Conservation (phyloP, 2,329 filamentous ascomycete species). For the Botrytis paeoniae region DNA sequence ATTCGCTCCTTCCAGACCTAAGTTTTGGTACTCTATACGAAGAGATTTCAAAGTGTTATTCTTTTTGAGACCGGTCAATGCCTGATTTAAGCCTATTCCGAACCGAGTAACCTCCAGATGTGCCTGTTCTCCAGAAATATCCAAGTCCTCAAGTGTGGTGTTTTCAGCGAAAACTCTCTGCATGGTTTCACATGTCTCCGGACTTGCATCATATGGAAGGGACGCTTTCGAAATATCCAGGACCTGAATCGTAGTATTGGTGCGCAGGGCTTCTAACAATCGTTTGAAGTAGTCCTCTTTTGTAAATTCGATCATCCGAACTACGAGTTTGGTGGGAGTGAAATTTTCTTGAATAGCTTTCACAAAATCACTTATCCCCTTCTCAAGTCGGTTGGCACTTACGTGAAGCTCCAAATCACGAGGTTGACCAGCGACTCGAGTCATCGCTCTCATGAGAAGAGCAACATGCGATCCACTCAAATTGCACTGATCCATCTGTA, state of each 20-base stretch:
- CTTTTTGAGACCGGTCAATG: constrained; percentile 60
- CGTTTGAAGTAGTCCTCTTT: constrained; percentile 51
- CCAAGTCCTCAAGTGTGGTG: constrained; percentile 60
- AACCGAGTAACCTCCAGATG: constrained; percentile 68
- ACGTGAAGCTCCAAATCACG: constrained; percentile 64
- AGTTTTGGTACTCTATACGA: constrained; percentile 64
- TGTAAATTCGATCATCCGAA: constrained; percentile 62
- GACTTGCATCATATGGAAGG: constrained; percentile 64
- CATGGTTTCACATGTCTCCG: constrained; percentile 63
- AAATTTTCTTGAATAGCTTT: constrained; percentile 50
- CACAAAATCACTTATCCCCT: constrained; percentile 50
- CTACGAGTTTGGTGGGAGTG: constrained; percentile 61
- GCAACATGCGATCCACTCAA: constrained; percentile 64
- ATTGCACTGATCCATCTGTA: constrained; percentile 66
- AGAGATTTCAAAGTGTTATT: constrained; percentile 61
- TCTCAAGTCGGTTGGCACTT: constrained; percentile 52
- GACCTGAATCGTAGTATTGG: constrained; percentile 60
- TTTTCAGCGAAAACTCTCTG: constrained; percentile 65
- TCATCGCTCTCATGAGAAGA: constrained; percentile 62
- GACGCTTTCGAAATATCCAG: constrained; percentile 70
- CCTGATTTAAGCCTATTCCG: constrained; percentile 65
- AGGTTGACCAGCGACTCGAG: constrained; percentile 45
- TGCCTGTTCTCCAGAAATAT: constrained; percentile 70
- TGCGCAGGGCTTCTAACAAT: constrained; percentile 58
- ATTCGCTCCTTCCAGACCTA: constrained; percentile 67